phyloP scores from a whole-genome alignment of 371 early-diverging fungal species.

The Umbelopsis sp. region DNA sequence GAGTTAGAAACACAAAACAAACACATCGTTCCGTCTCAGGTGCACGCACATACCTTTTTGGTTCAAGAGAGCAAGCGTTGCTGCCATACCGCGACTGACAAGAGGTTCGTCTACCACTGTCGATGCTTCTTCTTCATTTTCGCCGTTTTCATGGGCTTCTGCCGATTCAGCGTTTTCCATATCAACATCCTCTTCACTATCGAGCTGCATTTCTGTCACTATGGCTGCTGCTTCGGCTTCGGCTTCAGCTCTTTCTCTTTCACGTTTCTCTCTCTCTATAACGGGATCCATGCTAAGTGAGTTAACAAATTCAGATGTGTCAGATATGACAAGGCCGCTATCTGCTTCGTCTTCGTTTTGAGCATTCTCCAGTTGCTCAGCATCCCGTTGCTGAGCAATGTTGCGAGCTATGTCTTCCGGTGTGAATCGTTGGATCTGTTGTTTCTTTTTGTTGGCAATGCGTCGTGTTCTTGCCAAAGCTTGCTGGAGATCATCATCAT shows the following conservation, averaged over 20 bases:
- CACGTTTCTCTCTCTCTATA: slow-evolving; percentile 14
- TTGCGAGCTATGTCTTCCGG: slow-evolving; percentile 62
- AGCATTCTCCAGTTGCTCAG: slow-evolving; percentile 35
- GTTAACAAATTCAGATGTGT: slow-evolving; percentile 76
- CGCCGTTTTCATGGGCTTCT: slow-evolving; percentile 22
- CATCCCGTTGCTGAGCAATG: slow-evolving; percentile 33
- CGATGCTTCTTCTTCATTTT: slow-evolving; percentile 20
- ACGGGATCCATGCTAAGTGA: slow-evolving; percentile 42
- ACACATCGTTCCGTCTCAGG: neutral
- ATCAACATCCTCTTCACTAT: slow-evolving; percentile 15
- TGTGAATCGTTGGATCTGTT: slow-evolving; percentile 47
- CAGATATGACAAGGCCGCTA: slow-evolving; percentile 56
- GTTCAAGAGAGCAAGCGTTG: slow-evolving; percentile 76
- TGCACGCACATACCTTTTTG: slow-evolving; percentile 62
- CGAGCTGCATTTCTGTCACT: slow-evolving; percentile 8
- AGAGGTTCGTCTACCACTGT: slow-evolving; percentile 79
- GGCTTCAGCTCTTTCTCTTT: slow-evolving; percentile 13
- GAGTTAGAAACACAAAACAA: neutral
- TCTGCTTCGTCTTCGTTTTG: slow-evolving; percentile 34
- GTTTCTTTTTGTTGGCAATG: slow-evolving; percentile 58
- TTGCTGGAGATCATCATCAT: slow-evolving; percentile 91
- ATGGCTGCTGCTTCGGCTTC: slow-evolving; percentile 21
- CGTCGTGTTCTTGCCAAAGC: slow-evolving; percentile 80
- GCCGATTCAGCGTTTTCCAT: slow-evolving; percentile 7
- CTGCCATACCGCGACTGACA: slow-evolving; percentile 82